Conservation (phyloP, 441 rosid genomes). For the Flueggea neowawraea region DNA sequence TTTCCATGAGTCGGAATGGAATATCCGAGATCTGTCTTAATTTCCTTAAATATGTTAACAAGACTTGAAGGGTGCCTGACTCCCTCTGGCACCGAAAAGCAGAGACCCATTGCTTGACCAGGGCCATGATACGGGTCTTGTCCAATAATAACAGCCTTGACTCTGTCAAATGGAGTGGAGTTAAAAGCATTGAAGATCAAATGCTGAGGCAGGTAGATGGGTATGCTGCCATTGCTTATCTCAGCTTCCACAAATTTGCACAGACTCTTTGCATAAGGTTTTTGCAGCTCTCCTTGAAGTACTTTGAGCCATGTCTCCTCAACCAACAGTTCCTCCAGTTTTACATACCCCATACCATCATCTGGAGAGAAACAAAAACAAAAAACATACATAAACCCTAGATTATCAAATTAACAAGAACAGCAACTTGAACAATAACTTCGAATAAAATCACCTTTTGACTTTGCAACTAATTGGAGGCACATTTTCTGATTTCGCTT, state of each 20-base stretch:
- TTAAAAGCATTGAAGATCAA: slow-evolving; percentile 88
- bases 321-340: slow-evolving; percentile 71
- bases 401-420: no score
- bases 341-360: slow-evolving; percentile 47
- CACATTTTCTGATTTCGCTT: slow-evolving; percentile 69
- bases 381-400: no score
- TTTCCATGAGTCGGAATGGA: slow-evolving; percentile 85
- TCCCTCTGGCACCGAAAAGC: slow-evolving; percentile 89
- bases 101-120: slow-evolving; percentile 97
- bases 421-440: no score
- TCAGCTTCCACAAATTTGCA: slow-evolving; percentile 61
- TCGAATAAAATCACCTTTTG: slow-evolving; percentile 34
- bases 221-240: slow-evolving; percentile 29
- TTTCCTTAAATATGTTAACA: slow-evolving; percentile 82
- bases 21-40: slow-evolving; percentile 82
- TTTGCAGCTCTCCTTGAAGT: slow-evolving; percentile 65
- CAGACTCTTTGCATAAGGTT: slow-evolving; percentile 59
- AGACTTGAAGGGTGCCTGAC: slow-evolving; percentile 84
- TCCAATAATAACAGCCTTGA: slow-evolving; percentile 87
- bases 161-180: slow-evolving; percentile 64
- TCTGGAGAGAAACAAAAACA: slow-evolving; percentile 8
- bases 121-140: slow-evolving; percentile 99
- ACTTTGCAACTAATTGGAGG: slow-evolving; percentile 48
- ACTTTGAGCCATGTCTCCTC: slow-evolving; percentile 81
- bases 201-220: slow-evolving; percentile 74